Conservation (phyloP, 495 filamentous ascomycete genomes). For the Diplogelasinospora grovesii region DNA sequence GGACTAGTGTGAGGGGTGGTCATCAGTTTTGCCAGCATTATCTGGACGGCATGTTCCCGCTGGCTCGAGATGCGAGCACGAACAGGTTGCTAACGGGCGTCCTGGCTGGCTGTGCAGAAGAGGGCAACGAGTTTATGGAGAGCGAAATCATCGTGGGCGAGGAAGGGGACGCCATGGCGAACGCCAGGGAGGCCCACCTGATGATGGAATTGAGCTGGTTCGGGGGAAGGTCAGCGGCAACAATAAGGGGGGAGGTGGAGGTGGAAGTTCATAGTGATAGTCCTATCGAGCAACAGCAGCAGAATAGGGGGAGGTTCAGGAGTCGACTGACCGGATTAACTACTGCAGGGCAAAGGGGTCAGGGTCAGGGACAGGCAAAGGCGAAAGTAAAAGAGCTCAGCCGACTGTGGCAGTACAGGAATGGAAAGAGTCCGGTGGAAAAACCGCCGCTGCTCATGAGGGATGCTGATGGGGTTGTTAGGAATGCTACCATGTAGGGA, state of each 20-base stretch:
- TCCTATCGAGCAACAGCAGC: conserved; percentile 13
- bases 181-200: conserved; percentile 31
- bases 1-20: conserved; percentile 49
- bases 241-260: conserved; percentile 10
- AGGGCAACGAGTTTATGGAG: conserved; percentile 51
- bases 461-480: conserved; percentile 14
- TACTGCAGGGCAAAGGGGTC: no score
- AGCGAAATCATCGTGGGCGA: conserved; percentile 38
- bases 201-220: conserved; percentile 29
- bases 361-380: conserved; percentile 16
- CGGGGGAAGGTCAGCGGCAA: conserved; percentile 12
- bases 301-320: conserved; percentile 8
- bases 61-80: conserved; percentile 23
- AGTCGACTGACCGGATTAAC: conserved; percentile 2
- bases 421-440: conserved; percentile 53
- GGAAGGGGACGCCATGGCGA: conserved; percentile 30
- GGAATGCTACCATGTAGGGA: conserved; percentile 16
- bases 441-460: conserved; percentile 16
- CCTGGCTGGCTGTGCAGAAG: conserved; percentile 24
- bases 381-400: conserved; percentile 62
- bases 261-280: conserved; percentile 29
- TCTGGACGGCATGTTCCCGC: conserved; percentile 69
- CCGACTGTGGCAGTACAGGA: conserved; percentile 66
- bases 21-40: conserved; percentile 81
- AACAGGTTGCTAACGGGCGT: conserved; percentile 18